Base-by-base conservation (phyloP, 164 flowering plant genomes). In the Amborella trichopoda region DNA sequence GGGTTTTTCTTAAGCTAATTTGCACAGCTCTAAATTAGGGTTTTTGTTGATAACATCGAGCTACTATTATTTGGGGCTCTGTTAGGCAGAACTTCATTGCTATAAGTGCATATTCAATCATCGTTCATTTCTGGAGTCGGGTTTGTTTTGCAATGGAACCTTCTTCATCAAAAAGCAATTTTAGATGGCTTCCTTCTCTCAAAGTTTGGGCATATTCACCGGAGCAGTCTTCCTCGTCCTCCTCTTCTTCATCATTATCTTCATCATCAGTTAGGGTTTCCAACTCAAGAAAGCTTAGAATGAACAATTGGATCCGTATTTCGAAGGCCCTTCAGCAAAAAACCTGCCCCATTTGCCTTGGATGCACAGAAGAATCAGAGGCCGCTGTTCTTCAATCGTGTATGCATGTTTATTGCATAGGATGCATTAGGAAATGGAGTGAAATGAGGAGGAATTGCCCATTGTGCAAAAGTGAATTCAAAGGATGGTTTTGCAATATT, bases 401-500 rank as follows among this genome's bases (percentile, higher is more conserved):
- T 46, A 44, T 27, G 48, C 88, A 83, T 61, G 73, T 72, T 30
- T 78, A 72, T 58, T 83, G 94, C 61, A 23, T 59, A 38, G 48
- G 28, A 4, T 83, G 94, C 61, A 80, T 83, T 51, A 62, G 65
- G 2, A 72, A 54, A 33, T 83, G 94, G 94, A 83, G 85, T 66
- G 11, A 50, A 9, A 18, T 78, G 45, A 71, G 67, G 64, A 54
- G 85, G 21, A 74, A 50, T 23, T 83, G 88, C 46, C 88, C 94
- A 33, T 79, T 83, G 25, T 83, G 94, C 62, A 80, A 71, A 32
- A 52, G 72, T 0, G 33, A 58, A 14, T 78, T 78, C 64, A 56
- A 62, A 49, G 73, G 78, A 0, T 73, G 73, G 80, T 71, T 74
- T 46, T 52, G n/a, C 45, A 48, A 51, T 14, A 49, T 66, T 51